A percentile compares a stretch with the other conserved stretches of the same genome.
Conservation (phyloP, 2,329 filamentous ascomycete genomes). For the Colletotrichum lentis region DNA sequence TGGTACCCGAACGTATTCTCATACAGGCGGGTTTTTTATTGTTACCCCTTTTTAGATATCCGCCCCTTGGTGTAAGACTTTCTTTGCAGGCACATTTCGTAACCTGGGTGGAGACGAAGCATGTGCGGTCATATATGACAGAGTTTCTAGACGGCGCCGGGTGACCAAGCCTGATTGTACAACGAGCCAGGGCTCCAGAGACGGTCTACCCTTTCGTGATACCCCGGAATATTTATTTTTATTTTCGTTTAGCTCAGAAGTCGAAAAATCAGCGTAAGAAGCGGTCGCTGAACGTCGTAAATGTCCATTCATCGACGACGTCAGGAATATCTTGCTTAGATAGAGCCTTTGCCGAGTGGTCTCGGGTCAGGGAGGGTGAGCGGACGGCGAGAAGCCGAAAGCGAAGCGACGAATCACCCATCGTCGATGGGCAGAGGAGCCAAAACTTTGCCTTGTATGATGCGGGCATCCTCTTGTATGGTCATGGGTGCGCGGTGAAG, state of each 20-base stretch:
- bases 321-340: background rate
- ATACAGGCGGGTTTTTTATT: background rate
- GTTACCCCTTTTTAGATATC: constrained; percentile 1
- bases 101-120: constrained; percentile 18
- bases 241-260: background rate
- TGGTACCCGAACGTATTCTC: background rate
- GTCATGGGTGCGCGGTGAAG: constrained; percentile 20
- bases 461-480: constrained; percentile 2
- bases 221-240: constrained; percentile 17
- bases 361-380: background rate
- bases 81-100: constrained; percentile 4
- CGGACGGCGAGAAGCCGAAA: background rate
- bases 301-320: background rate
- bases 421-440: constrained; percentile 8
- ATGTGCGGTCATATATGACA: constrained; percentile 32
- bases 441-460: constrained; percentile 22
- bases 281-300: constrained; percentile 5
- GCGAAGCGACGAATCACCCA: background rate
- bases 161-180: background rate
- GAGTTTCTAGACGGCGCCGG: constrained; percentile 8
- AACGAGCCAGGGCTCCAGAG: background rate
- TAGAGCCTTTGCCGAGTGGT: background rate
- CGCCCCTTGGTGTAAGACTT: background rate
- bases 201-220: constrained; percentile 13
- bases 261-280: background rate